Evolutionary conservation across 2,329 filamentous ascomycete species (phyloP), one percentile per base, ranked within the genome.

Genomic region (Aspergillus udagawae): DNA sequence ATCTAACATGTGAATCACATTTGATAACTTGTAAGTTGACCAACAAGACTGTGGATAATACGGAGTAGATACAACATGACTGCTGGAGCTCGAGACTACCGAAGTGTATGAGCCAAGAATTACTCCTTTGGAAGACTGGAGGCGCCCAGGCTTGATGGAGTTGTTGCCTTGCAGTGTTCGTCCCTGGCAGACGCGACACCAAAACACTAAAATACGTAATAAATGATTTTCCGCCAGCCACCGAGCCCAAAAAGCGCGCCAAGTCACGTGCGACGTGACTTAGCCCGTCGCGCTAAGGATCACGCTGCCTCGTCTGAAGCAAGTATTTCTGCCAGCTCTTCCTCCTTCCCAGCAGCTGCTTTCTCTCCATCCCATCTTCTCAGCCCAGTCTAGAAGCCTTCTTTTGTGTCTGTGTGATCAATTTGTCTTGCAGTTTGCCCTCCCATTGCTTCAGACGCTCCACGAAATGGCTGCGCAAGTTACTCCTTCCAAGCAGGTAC

Each of bases 401-500:
- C 53, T 60, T 60, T 58, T 60, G 57, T 65, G 60, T 62, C 63
- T 63, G 58, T 63, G 53, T 66, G 58, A 51, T 53, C 57, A 50
- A 60, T 58, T 59, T 54, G 25, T 57, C 38, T 54, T 57, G 50
- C 55, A 52, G 53, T 59, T 63, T 56, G 58, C 55, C 61, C 65
- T 60, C 60, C 74, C 80, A 47, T 41, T 23, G 50, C 38, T 35
- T 56, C 54, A 67, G 27, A 67, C 52, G 65, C 50, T 56, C 51
- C 53, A 61, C 60, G 53, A 61, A 84, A 94, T 95, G 91, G 84
- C 90, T 76, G 79, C 88, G 62, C 82, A 93, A 74, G 81, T 90
- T 71, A 89, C 87, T 67, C 87, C 87, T 62, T 89, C 86, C 57
- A 90, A 90, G 79, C 84, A 86, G 81, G 87, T 89, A 80, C 66